These are phyloP conservation scores for Eucalyptus brandiana DNA, from an alignment of 345 rosid species.

Conservation along the genomic window DNA sequence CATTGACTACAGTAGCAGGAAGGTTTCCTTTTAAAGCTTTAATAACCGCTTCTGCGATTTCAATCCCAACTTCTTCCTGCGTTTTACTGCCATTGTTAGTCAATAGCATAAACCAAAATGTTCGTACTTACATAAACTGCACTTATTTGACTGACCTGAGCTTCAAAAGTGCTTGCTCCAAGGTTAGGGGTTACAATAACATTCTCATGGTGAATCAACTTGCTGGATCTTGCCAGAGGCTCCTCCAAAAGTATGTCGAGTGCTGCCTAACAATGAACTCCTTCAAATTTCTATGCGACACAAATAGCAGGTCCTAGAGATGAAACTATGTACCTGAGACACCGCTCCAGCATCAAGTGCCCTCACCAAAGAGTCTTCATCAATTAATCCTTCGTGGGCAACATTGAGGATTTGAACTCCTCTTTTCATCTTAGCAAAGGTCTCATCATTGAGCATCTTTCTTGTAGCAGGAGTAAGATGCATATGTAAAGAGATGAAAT, in stretches of 20 bases:
- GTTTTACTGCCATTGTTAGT: neutral
- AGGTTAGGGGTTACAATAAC: constrained; percentile 88
- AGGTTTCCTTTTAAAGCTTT: constrained; percentile 85
- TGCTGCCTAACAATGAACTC: constrained; percentile 29
- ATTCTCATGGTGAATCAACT: constrained; percentile 63
- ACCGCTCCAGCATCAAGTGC: constrained; percentile 71
- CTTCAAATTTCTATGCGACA: neutral
- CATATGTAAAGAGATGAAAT: constrained; percentile 85
- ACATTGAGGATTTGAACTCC: constrained; percentile 81
- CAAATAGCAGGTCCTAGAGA: neutral
- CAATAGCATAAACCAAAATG: neutral
- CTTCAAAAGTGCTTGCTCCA: constrained; percentile 88
- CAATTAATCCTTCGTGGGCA: constrained; percentile 87
- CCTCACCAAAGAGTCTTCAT: constrained; percentile 78
- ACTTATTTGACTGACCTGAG: constrained; percentile 37
- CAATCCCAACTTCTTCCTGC: constrained; percentile 89
- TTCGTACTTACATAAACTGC: neutral
- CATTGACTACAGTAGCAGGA: constrained; percentile 88
- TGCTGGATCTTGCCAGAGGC: constrained; percentile 58
- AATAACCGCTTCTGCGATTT: constrained; percentile 85
- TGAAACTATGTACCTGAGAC: constrained; percentile 33
- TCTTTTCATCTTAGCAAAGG: constrained; percentile 83
- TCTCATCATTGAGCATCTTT: constrained; percentile 69
- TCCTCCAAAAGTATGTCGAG: constrained; percentile 73
- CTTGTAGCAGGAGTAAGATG: constrained; percentile 69